Evolutionary conservation across 1,284 basidiomycete species (phyloP), one percentile per base, ranked within the genome.

Genomic region (Ganoderma boninense): DNA sequence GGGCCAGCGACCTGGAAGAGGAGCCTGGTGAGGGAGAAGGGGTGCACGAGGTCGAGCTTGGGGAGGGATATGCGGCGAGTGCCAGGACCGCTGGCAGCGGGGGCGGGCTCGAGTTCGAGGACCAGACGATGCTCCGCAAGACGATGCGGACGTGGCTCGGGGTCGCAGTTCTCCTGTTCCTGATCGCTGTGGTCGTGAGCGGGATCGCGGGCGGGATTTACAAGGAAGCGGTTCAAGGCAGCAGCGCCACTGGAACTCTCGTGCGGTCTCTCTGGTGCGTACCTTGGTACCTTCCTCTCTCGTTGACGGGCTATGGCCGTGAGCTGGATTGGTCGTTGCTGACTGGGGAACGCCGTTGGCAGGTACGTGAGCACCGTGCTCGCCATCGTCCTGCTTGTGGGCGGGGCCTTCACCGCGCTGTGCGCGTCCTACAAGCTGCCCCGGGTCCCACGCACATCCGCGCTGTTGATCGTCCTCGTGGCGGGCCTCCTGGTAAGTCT

Each of bases 71-170:
- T 11, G 38, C 8, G 38, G 38, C 38, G 38, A 10, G 38, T 11
- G 4, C 40, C 32, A 54, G 29, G 2, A 20, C 6, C n/a, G 20
- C 44, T 20, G 7, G 11, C 26, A 32, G 29, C 5, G 23, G 10
- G 13, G 11, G 54, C 6, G 57, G 32, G 38, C 35, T 11, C 11
- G 49, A 35, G 38, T 20, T 35, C 46, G 73, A 69, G 14, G 78
- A 81, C 62, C 71, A 78, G 49, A 76, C 77, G 11, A 71, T 71
- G 4, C 68, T 66, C 52, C 78, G 82, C 8, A 74, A 74, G 63
- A 76, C 75, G 75, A 78, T 79, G 69, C 78, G 82, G 54, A 75
- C 77, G 35, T 76, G 77, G 52, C 74, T 72, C 43, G 76, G 77
- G 46, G 66, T 63, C 10, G 65, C 78, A 18, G 65, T 57, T 10